phyloP scores from a whole-genome alignment of 768 basidiomycete species.

The Cystofilobasidium bisporidii region DNA sequence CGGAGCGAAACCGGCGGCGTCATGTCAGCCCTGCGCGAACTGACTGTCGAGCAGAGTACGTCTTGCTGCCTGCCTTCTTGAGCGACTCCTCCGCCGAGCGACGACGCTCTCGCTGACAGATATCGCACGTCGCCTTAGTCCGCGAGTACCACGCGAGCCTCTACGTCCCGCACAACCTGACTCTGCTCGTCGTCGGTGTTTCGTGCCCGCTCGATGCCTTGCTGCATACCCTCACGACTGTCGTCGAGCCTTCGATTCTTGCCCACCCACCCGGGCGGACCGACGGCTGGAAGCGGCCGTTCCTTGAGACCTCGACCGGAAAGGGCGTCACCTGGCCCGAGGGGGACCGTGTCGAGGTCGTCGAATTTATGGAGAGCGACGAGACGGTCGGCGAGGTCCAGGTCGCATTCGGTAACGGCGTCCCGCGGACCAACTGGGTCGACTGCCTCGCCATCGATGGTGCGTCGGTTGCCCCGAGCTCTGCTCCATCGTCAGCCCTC shows the following conservation, averaged over 20 bases:
- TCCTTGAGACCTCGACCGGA: constrained; percentile 75
- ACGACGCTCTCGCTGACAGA: background rate
- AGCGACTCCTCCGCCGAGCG: no score
- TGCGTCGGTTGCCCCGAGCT: background rate
- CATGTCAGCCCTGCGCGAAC: constrained; percentile 76
- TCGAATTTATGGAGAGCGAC: constrained; percentile 94
- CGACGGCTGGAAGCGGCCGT: constrained; percentile 82
- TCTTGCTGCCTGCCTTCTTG: no score
- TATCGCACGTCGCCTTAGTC: constrained; percentile 47
- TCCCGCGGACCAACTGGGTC: constrained; percentile 16
- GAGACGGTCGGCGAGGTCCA: constrained; percentile 76
- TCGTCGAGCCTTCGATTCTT: constrained; percentile 74
- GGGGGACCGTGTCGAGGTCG: constrained; percentile 51
- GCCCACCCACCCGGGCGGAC: constrained; percentile 44
- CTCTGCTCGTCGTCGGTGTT: constrained; percentile 75
- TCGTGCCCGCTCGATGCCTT: constrained; percentile 61
- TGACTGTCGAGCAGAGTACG: constrained; percentile 80
- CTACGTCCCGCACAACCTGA: constrained; percentile 86
- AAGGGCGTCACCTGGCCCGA: constrained; percentile 47
- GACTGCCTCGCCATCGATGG: constrained; percentile 24
- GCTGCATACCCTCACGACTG: constrained; percentile 65
- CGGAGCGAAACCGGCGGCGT: constrained; percentile 94
- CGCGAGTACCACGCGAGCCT: constrained; percentile 76
- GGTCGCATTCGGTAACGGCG: constrained; percentile 31
- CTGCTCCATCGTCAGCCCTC: background rate